These are phyloP conservation scores for Forsythia suspensa DNA, from an alignment of 257 asterid genomes.

Conservation along the genomic window DNA sequence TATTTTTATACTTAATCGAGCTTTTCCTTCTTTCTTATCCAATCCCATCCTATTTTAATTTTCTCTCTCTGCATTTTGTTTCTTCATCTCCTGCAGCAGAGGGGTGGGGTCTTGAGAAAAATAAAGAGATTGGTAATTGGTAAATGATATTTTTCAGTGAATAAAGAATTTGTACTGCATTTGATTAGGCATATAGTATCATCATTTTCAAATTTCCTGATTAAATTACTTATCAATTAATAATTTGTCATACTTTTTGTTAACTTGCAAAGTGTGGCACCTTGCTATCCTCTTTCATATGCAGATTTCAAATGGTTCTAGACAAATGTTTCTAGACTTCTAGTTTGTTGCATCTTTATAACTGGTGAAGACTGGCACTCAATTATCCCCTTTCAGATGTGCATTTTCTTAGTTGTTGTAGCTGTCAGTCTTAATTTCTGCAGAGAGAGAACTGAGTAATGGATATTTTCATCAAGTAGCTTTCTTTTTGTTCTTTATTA, in stretches of 20 bases:
- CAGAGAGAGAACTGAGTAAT: background rate
- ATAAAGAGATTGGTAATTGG: background rate
- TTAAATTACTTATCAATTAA: background rate
- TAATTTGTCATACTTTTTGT: background rate
- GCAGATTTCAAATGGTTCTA: background rate
- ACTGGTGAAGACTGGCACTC: slow-evolving; percentile 3
- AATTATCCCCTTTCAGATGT: background rate
- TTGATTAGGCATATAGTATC: background rate
- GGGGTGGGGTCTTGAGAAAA: background rate
- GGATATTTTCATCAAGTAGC: background rate
- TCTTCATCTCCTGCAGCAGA: background rate
- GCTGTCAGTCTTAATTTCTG: background rate
- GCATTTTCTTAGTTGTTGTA: background rate
- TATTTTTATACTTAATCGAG: background rate
- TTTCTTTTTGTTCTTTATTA: background rate
- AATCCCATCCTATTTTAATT: background rate
- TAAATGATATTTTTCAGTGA: background rate
- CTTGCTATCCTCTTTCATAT: slow-evolving; percentile 7
- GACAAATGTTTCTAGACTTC: background rate
- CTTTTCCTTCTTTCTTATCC: background rate
- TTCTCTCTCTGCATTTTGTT: background rate
- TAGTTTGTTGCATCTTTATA: background rate
- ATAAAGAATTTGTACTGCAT: background rate
- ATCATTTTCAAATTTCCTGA: background rate
- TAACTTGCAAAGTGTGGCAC: background rate